Evolutionary conservation across 257 asterid genomes (phyloP), one percentile per base, ranked within the genome.

Genomic region (Solanum habrochaites): DNA sequence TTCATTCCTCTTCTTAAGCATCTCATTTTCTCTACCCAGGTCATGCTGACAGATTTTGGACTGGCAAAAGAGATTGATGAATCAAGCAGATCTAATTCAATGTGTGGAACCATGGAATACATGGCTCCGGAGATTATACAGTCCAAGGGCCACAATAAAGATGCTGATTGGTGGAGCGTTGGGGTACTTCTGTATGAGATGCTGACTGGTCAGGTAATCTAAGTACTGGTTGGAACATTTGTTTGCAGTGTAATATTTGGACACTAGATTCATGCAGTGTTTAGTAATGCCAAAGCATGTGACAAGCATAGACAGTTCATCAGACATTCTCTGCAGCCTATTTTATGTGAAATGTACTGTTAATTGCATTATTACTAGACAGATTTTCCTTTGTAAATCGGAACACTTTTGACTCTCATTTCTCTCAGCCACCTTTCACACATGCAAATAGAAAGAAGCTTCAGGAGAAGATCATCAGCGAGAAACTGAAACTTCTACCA

Each of bases 151-250:
- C 99, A 96, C 77, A 78, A 96, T 89, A 96, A 94, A 64, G 90
- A 92, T 87, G 98, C 99, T 60, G 99, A 96, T 88, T 96, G 98
- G 99, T 96, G 99, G 99, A 96, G 99, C 23, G 87, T 93, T 58
- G 99, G 99, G 87, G 92, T 96, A 82, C 99, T 96, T 89, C 74
- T 96, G 90, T 96, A 73, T 73, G 99, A 96, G 92, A 96, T 96
- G 99, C 94, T 96, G 52, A 93, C 90, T 82, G 99, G 99, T 88
- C 89, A 96, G 99, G 99, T 96, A 91, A 70, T 40, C 69, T 74
- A 71, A 70, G 82, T 77, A 7, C 43, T 83, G 29, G 49, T 82
- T 69, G 73, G 66, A 82, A 82, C 66, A 56, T 56, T 31, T 74
- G 82, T 16, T 45, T 27, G 40, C 67, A 45, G 66, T 77, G 64